phyloP scores from a whole-genome alignment of 768 basidiomycete genomes.

The Cystofilobasidium capitatum region DNA sequence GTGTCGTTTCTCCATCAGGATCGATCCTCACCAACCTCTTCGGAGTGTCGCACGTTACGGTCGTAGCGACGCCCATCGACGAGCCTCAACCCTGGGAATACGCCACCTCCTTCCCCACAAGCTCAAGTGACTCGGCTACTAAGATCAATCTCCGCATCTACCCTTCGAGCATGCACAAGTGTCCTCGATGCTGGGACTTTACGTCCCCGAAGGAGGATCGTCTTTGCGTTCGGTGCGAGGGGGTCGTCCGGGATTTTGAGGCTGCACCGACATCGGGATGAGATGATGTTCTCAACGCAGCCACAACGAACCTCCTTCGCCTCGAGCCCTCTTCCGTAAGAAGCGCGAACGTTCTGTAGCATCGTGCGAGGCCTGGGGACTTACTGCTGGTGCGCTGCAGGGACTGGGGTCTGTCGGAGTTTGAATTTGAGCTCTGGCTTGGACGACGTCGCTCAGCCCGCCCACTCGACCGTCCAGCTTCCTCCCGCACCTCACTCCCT shows the following conservation, averaged over 20 bases:
- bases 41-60: slow-evolving; percentile 62
- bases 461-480: neutral
- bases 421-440: no score
- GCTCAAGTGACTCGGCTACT: slow-evolving; percentile 29
- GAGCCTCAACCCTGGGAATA: slow-evolving; percentile 43
- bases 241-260: slow-evolving; percentile 20
- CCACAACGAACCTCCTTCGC: no score
- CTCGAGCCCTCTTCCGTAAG: no score
- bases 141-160: slow-evolving; percentile 26
- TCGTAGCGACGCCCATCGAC: slow-evolving; percentile 46
- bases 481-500: neutral
- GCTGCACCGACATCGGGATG: neutral
- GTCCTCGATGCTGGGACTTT: slow-evolving; percentile 85
- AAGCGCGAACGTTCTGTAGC: no score
- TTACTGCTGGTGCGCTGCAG: no score
- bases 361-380: no score
- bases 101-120: slow-evolving; percentile 35
- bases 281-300: no score
- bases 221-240: slow-evolving; percentile 58
- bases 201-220: slow-evolving; percentile 47
- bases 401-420: no score
- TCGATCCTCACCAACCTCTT: slow-evolving; percentile 61
- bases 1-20: slow-evolving; percentile 43
- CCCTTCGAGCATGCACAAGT: slow-evolving; percentile 58
- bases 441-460: no score